phyloP scores from a whole-genome alignment of 169 alveolate genomes.

The Perkinsus chesapeaki region DNA sequence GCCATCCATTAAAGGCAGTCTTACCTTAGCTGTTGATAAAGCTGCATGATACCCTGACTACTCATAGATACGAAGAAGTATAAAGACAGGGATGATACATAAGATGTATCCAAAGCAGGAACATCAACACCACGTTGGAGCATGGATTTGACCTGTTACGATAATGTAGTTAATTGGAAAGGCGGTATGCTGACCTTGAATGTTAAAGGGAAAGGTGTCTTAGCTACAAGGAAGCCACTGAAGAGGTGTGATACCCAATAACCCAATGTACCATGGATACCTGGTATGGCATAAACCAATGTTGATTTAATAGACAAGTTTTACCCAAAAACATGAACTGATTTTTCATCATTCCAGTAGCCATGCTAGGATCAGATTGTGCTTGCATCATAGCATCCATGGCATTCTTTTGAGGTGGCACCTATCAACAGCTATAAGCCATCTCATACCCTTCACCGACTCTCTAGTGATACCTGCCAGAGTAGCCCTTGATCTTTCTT shows the following conservation, averaged over 20 bases:
- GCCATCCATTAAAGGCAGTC: neutral
- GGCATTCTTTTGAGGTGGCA: neutral
- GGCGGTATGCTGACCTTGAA: constrained; percentile 18
- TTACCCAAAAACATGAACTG: neutral
- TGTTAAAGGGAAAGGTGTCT: constrained; percentile 72
- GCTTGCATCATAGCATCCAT: neutral
- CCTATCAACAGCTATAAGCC: too few species aligned
- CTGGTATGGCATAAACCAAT: neutral
- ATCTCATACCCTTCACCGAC: neutral
- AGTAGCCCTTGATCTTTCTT: neutral
- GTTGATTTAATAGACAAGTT: neutral
- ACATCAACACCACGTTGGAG: constrained; percentile 67
- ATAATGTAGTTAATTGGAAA: too few species aligned
- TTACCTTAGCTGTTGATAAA: neutral
- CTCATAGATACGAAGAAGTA: constrained; percentile 36
- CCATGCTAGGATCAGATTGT: neutral
- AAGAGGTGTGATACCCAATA: constrained; percentile 50
- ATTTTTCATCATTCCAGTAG: neutral
- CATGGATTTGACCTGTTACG: constrained; percentile 64
- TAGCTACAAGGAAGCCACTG: constrained; percentile 58
- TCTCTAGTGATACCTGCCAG: neutral
- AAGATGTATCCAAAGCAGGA: constrained; percentile 60
- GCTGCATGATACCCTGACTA: neutral
- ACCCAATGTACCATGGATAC: neutral
- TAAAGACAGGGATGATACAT: constrained; percentile 67